A percentile compares a stretch with the other conserved stretches of the same genome.
phyloP scores from a whole-genome alignment of 2,329 filamentous ascomycete genomes.

The Alternaria conjuncta region DNA sequence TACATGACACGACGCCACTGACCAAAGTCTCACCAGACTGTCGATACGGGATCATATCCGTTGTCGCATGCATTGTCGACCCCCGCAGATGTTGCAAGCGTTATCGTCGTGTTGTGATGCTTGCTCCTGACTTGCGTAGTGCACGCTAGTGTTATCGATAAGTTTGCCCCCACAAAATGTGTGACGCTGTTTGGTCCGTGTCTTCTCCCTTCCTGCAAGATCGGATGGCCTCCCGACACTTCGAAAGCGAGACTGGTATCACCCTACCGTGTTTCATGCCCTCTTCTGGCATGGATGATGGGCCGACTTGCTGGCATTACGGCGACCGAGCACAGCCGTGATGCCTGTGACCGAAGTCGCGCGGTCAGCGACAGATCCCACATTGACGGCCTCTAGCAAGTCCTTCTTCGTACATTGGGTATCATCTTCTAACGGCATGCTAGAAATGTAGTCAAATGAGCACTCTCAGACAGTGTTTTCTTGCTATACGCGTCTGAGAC shows the following conservation, averaged over 20 bases:
- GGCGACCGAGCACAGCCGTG: background rate
- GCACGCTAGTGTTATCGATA: background rate
- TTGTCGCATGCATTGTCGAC: background rate
- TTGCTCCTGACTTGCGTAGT: background rate
- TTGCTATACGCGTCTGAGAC: slow-evolving; percentile 10
- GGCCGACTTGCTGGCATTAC: background rate
- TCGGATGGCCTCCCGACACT: background rate
- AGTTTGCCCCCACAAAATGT: background rate
- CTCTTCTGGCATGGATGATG: background rate
- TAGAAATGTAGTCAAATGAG: background rate
- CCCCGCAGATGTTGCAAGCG: background rate
- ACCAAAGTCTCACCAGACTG: background rate
- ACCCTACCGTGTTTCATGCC: background rate
- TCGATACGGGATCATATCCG: background rate
- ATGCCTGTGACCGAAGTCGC: background rate
- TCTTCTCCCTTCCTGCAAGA: background rate
- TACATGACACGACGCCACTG: background rate
- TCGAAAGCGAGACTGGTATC: background rate
- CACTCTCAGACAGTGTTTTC: background rate
- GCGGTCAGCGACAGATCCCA: slow-evolving; percentile 24
- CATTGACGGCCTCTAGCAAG: slow-evolving; percentile 35
- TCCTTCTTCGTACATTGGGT: background rate
- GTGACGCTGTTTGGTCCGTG: background rate
- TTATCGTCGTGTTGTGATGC: background rate
- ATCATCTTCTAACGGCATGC: background rate